Evolutionary conservation across 2,329 filamentous ascomycete genomes (phyloP), one percentile per base, ranked within the genome.

Genomic region (Coccinonectria pachysandricola): DNA sequence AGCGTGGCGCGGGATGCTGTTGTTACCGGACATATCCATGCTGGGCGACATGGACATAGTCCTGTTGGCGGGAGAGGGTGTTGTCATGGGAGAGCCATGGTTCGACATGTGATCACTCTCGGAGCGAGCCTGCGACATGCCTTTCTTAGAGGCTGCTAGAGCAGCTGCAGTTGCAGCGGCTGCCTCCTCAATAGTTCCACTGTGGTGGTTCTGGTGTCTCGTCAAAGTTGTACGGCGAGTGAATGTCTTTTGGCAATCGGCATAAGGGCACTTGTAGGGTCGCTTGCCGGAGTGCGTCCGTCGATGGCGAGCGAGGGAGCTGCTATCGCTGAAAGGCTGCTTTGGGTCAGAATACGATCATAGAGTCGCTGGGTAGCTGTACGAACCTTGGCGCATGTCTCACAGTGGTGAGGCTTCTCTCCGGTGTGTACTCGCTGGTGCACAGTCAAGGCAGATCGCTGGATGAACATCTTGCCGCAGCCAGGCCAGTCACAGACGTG

Each of bases 341-440:
- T 48, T 17, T 32, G n/a, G n/a, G n/a, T n/a, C n/a, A n/a, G n/a
- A n/a, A n/a, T 8, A 10, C 6, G 20, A n/a, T 12, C 10, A 12
- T 21, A 21, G 10, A 8, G 15, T 15, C 8, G 8, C 5, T 15
- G 6, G 12, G 17, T 26, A 5, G 18, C 8, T 6, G 9, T 19
- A 45, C 69, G 47, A 65, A 94, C 87, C 78, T 96, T 96, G 54
- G 85, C 84, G 54, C 91, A 96, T 37, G 83, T 76, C 58, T 95
- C 91, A 52, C 91, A 98, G 75, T 91, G 88, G 48, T 98, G 91
- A 26, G 91, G 91, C 60, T 98, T 98, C 62, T 96, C 91, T 39
- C 91, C 91, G 2, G 91, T 96, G 56, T 98, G 91, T 12, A 95
- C 87, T 43, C 91, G 81, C 49, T 83, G 79, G 56, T 96, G 91